Conservation (phyloP, 805 yeast species). For the Pichia kluyveri region DNA sequence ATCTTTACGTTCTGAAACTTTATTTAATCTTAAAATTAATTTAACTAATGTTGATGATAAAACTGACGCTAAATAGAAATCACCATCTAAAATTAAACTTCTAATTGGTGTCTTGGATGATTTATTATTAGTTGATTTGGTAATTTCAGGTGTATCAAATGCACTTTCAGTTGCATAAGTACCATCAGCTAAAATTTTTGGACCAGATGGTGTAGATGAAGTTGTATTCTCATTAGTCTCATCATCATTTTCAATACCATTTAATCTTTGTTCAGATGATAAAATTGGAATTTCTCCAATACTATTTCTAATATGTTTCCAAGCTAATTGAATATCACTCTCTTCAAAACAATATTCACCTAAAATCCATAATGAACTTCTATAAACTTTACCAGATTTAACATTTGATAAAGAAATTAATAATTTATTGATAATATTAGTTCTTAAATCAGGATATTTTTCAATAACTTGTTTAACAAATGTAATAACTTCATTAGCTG, state of each 20-base stretch:
- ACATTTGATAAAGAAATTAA: constrained; percentile 53
- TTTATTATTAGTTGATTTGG: constrained; percentile 28
- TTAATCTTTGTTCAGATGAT: constrained; percentile 52
- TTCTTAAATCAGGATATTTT: constrained; percentile 74
- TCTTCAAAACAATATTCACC: constrained; percentile 84
- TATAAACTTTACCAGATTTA: constrained; percentile 81
- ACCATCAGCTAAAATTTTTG: constrained; percentile 94
- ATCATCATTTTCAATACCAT: constrained; percentile 13
- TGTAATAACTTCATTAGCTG: constrained; percentile 84
- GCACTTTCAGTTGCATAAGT: constrained; percentile 96
- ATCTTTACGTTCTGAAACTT: constrained; percentile 39
- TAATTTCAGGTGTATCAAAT: constrained; percentile 35
- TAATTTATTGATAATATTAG: constrained; percentile 53
- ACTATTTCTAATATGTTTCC: constrained; percentile 77
- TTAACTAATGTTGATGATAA: constrained; percentile 83
- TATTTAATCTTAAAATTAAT: constrained; percentile 67
- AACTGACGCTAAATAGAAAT: constrained; percentile 84
- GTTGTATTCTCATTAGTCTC: neutral
- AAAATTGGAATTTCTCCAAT: constrained; percentile 89
- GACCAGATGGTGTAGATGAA: constrained; percentile 39
- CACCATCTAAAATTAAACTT: constrained; percentile 74
- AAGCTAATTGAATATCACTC: constrained; percentile 64
- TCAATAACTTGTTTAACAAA: constrained; percentile 93
- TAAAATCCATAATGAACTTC: constrained; percentile 91
- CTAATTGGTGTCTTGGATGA: constrained; percentile 60